These are phyloP conservation scores for Aspergillus sp. DNA, from an alignment of 2,329 filamentous ascomycete species.

Conservation along the genomic window DNA sequence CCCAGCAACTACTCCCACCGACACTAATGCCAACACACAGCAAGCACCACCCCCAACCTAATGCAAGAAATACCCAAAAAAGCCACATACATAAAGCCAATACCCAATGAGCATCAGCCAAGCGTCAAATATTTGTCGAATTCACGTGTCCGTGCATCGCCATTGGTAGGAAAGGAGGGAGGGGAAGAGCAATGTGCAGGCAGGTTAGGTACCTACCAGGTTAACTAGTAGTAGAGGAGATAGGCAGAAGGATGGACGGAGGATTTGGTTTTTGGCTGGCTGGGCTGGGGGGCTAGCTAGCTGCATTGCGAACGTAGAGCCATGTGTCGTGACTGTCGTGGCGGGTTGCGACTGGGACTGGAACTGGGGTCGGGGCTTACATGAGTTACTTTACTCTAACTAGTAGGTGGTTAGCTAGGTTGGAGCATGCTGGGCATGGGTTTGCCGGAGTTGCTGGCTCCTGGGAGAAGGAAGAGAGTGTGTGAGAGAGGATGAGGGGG, in stretches of 20 bases:
- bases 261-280: too few relatives aligned
- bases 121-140: not conserved
- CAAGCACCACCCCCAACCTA: not conserved
- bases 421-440: not conserved
- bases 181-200: not conserved
- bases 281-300: not conserved
- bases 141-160: not conserved
- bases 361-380: not conserved
- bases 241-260: too few relatives aligned
- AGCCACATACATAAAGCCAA: not conserved
- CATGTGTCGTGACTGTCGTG: slow-evolving; percentile 2
- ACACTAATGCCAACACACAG: not conserved
- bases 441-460: not conserved
- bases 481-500: not conserved
- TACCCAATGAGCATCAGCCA: not conserved
- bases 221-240: not conserved
- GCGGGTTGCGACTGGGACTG: slow-evolving; percentile 6
- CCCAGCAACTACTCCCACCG: not conserved
- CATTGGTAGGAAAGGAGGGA: not conserved
- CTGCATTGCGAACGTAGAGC: not conserved
- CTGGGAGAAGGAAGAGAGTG: not conserved
- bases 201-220: not conserved
- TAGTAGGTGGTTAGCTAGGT: not conserved
- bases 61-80: slow-evolving; percentile 11
- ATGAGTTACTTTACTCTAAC: too few relatives aligned